Conservation (phyloP, 2,329 filamentous ascomycete species). For the Malbranchea cinnamomea region DNA sequence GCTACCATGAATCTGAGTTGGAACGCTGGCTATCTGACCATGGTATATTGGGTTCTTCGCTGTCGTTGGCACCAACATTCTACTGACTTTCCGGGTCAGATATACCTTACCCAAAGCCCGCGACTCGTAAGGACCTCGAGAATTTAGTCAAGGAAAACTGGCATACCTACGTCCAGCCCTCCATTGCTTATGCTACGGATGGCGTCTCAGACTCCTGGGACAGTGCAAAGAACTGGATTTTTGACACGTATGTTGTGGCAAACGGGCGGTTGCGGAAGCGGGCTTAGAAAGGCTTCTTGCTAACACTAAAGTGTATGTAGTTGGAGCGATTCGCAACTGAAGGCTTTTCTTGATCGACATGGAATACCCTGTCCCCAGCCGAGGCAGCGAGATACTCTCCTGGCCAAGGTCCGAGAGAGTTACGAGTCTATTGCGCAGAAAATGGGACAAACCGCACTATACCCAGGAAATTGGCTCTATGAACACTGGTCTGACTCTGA, state of each 20-base stretch:
- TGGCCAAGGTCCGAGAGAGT: constrained; percentile 62
- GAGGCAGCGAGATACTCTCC: constrained; percentile 65
- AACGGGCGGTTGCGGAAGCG: no score
- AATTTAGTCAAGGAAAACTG: constrained; percentile 80
- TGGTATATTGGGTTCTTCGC: constrained; percentile 20
- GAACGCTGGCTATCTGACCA: constrained; percentile 94
- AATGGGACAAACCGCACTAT: constrained; percentile 60
- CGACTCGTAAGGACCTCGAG: constrained; percentile 91
- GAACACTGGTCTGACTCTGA: constrained; percentile 84
- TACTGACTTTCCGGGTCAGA: constrained; percentile 22
- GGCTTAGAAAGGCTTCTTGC: constrained; percentile 11
- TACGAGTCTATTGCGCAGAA: constrained; percentile 68
- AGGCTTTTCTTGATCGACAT: constrained; percentile 81
- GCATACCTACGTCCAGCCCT: constrained; percentile 57
- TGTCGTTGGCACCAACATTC: neutral
- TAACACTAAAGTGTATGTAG: constrained; percentile 34
- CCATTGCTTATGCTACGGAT: constrained; percentile 67
- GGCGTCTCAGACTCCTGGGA: constrained; percentile 56
- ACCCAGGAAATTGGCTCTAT: constrained; percentile 93
- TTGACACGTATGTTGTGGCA: constrained; percentile 48
- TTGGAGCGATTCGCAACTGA: constrained; percentile 86
- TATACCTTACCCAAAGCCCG: constrained; percentile 74
- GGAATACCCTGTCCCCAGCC: constrained; percentile 78
- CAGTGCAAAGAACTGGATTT: constrained; percentile 75
- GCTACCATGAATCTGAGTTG: constrained; percentile 96